These are phyloP conservation scores for Apophysomyces variabilis DNA, from an alignment of 371 early-diverging fungal genomes.

Conservation along the genomic window DNA sequence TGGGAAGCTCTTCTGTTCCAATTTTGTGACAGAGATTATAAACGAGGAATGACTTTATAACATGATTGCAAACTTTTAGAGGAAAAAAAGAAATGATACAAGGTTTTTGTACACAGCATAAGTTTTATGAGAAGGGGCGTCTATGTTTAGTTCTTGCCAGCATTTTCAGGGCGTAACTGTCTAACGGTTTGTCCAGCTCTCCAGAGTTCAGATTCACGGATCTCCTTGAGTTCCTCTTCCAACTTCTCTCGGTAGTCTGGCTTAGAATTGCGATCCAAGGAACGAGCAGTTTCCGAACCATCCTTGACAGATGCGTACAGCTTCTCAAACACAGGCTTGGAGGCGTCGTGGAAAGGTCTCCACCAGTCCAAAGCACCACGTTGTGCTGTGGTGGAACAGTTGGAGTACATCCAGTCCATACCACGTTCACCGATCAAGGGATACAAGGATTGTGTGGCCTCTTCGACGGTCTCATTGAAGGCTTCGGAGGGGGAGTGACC, in stretches of 20 bases:
- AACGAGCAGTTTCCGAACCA: slow-evolving; percentile 90
- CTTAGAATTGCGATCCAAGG: slow-evolving; percentile 87
- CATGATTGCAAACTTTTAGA: background rate
- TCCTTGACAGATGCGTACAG: slow-evolving; percentile 88
- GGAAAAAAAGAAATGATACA: background rate
- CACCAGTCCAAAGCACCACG: slow-evolving; percentile 98
- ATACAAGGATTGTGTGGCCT: slow-evolving; percentile 97
- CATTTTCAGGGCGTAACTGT: slow-evolving; percentile 82
- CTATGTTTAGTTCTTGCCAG: slow-evolving; percentile 38
- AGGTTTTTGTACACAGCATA: background rate
- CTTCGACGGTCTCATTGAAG: slow-evolving; percentile 99
- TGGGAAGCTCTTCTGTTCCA: no score
- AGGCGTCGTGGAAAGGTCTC: slow-evolving; percentile 89
- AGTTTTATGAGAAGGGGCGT: no score
- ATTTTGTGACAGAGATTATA: no score
- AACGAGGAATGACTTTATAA: no score
- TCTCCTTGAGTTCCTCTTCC: slow-evolving; percentile 89
- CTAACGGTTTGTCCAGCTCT: slow-evolving; percentile 91
- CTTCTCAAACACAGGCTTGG: slow-evolving; percentile 94
- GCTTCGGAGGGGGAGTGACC: slow-evolving; percentile 98
- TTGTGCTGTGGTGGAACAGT: slow-evolving; percentile 95
- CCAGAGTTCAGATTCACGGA: slow-evolving; percentile 68
- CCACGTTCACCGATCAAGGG: slow-evolving; percentile 96
- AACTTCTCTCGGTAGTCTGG: slow-evolving; percentile 92
- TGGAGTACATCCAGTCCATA: slow-evolving; percentile 97